Evolutionary conservation across 2,329 filamentous ascomycete genomes (phyloP).

Genomic region (Lachnellula arida): DNA sequence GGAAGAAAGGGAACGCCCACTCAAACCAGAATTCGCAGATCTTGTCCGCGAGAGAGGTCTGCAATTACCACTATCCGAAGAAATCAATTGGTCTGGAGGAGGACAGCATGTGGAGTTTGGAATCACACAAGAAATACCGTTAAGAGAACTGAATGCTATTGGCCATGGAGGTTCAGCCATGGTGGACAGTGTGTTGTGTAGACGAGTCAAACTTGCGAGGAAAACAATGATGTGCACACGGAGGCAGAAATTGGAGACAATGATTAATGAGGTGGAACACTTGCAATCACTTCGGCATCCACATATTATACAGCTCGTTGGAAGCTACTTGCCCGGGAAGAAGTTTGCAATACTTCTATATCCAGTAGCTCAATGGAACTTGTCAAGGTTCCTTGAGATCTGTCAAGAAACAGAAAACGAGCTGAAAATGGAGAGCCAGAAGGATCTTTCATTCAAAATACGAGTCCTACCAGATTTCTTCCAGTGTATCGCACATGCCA

Average conservation of each 20-base stretch:
- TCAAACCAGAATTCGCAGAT: neutral
- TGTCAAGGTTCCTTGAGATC: neutral
- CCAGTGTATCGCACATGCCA: neutral
- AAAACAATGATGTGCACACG: neutral
- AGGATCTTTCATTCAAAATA: neutral
- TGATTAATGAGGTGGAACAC: slow-evolving; percentile 1
- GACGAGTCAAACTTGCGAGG: neutral
- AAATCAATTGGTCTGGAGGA: neutral
- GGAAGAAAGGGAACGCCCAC: neutral
- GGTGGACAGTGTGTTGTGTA: neutral
- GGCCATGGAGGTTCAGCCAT: neutral
- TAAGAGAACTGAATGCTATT: neutral
- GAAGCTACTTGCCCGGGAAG: neutral
- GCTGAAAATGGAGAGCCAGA: neutral
- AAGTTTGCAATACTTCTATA: slow-evolving; percentile 1
- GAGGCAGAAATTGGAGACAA: neutral
- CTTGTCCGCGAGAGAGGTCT: neutral
- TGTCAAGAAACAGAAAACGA: neutral
- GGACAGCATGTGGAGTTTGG: neutral
- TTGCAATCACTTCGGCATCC: slow-evolving; percentile 1
- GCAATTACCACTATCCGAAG: neutral
- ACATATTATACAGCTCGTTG: slow-evolving; percentile 4
- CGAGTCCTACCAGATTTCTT: neutral
- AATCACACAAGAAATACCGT: neutral
- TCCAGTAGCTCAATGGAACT: slow-evolving; percentile 2